A percentile compares a stretch with the other conserved stretches of the same genome.
phyloP scores from a whole-genome alignment of 1,284 basidiomycete species.

The Apiotrichum sp. region DNA sequence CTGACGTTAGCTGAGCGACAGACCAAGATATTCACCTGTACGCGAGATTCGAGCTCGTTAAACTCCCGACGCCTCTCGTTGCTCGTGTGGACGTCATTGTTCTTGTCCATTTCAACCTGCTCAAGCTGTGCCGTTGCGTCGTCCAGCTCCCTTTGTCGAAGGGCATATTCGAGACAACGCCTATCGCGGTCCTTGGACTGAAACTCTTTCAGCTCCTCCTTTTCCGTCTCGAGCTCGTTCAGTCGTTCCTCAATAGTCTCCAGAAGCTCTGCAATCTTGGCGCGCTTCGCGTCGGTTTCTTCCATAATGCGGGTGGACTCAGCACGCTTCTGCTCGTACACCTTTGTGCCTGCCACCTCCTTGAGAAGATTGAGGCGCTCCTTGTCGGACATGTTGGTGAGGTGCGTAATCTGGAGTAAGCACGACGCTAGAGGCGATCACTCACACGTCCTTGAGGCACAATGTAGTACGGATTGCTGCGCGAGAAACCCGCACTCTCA shows the following conservation, averaged over 20 bases:
- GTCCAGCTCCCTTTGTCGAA: conserved; percentile 84
- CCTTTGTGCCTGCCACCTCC: conserved; percentile 96
- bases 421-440: conserved; percentile 13
- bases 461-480: conserved; percentile 98
- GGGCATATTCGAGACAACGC: conserved; percentile 88
- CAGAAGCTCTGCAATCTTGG: conserved; percentile 84
- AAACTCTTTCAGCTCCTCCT: conserved; percentile 94
- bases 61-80: conserved; percentile 75
- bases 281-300: conserved; percentile 86
- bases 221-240: conserved; percentile 89
- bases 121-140: conserved; percentile 80
- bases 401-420: conserved; percentile 70
- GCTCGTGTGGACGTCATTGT: conserved; percentile 72
- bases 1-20: conserved; percentile 44
- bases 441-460: conserved; percentile 92
- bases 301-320: conserved; percentile 95
- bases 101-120: conserved; percentile 66
- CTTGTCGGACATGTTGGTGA: conserved; percentile 95
- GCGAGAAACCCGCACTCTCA: conserved; percentile 93
- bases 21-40: conserved; percentile 58
- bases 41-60: conserved; percentile 73
- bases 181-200: conserved; percentile 92
- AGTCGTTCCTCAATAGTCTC: conserved; percentile 86
- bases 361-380: conserved; percentile 90
- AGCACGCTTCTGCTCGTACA: conserved; percentile 88